phyloP scores from a whole-genome alignment of 306 rosid species.

The Purshia tridentata region DNA sequence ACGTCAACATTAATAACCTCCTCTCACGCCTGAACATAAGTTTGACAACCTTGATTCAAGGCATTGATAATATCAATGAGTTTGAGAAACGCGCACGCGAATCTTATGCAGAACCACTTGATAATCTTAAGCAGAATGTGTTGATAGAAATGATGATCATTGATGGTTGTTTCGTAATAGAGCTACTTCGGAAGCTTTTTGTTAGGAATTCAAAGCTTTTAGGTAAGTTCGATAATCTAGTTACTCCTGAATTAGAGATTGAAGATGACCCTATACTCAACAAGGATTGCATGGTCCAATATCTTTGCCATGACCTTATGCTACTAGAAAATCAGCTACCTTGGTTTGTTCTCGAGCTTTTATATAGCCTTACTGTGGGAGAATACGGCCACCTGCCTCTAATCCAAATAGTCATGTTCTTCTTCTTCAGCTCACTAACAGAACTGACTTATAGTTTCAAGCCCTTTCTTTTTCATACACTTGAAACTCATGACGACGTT shows the following conservation, averaged over 20 bases:
- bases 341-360: slow-evolving; percentile 24
- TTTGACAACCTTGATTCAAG: not conserved
- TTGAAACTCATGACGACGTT: not conserved
- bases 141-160: slow-evolving; percentile 25
- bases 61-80: not conserved
- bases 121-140: not conserved
- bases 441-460: not conserved
- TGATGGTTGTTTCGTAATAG: slow-evolving; percentile 38
- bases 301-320: slow-evolving; percentile 23
- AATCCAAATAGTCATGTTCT: not conserved
- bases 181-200: slow-evolving; percentile 20
- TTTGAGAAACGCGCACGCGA: not conserved
- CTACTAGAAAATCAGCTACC: slow-evolving; percentile 33
- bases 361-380: not conserved
- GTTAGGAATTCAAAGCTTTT: not conserved
- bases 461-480: not conserved
- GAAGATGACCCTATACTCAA: slow-evolving; percentile 14
- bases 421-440: not conserved
- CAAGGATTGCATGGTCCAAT: slow-evolving; percentile 6
- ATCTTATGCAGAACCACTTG: slow-evolving; percentile 3
- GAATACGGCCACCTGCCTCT: not conserved
- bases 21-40: not conserved
- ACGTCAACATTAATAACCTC: no score
- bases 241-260: fast-evolving
- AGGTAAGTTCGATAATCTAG: no score